Base-by-base conservation (phyloP, 768 basidiomycete species). In the Trametes punicea region DNA sequence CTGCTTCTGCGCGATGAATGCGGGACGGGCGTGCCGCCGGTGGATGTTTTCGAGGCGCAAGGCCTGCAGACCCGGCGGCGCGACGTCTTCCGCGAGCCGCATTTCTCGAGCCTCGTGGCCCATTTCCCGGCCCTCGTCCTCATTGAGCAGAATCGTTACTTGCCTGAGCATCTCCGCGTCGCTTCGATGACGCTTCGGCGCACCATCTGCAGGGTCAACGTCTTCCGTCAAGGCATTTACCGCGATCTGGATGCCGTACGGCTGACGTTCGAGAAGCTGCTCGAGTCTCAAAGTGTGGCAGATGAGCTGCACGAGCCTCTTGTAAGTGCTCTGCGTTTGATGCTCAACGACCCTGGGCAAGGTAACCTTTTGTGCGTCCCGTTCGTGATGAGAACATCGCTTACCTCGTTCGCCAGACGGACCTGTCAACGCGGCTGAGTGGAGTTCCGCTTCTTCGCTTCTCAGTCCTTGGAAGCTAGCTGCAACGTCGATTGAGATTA, bases 391-490 rank as follows among this genome's bases (percentile, higher is more conserved):
- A 33, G 42, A 21, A 2, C 3, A 16, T 3, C 6, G 23, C 18
- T 44, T 20, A 13, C 7, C 39, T 25, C 29, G 9, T n/a, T 36
- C 15, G 15, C 3, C 13, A 62, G 60, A 57, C n/a, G 60, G 55
- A 3, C 51, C 56, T 20, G 52, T 57, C 23, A 57, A 57, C 21
- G 53, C 56, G 2, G 52, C 53, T 0, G 56, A 62, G 15, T 58
- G 56, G 60, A 52, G 41, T 23, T 45, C 61, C 6, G 58, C 85
- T 11, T 83, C 82, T 0, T 83, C 82, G 9, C 73, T 88, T 29
- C 73, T 92, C 26, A 90, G 87, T 58, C 90, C 89, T 0, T 93
- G 90, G 88, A 89, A 87, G 64, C 80, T 92, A 23, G 82, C 87
- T 9, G 87, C 88, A 2, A 90, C 91, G 0, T 84, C 86, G 5